Conservation (phyloP, 2,329 filamentous ascomycete species). For the Zymoseptoria tritici region DNA sequence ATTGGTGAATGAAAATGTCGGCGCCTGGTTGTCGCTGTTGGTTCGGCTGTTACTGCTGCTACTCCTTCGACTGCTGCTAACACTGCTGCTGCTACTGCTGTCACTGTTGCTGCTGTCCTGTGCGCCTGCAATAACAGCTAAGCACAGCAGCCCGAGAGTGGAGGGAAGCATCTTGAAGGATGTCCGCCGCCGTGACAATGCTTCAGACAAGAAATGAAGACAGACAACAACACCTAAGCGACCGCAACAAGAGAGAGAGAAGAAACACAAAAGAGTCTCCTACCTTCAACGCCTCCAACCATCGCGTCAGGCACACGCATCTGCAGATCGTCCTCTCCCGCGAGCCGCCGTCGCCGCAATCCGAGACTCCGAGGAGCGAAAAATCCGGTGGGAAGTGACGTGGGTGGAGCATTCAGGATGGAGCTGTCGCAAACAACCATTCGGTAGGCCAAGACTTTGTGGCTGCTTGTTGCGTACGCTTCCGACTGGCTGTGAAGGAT, state of each 20-base stretch:
- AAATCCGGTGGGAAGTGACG: no score
- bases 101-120: conserved; percentile 18
- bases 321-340: no score
- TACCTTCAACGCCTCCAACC: no score
- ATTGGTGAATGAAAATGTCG: conserved; percentile 20
- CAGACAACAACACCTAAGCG: background rate
- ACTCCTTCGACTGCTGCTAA: conserved; percentile 7
- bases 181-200: background rate
- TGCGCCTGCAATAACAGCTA: conserved; percentile 30
- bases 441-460: no score
- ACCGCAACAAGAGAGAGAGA: no score
- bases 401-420: no score
- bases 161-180: conserved; percentile 21
- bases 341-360: no score
- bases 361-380: no score
- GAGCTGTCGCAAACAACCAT: no score
- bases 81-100: conserved; percentile 23
- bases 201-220: background rate
- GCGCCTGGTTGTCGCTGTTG: background rate
- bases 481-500: no score
- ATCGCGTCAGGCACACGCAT: no score
- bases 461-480: no score
- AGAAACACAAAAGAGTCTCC: background rate
- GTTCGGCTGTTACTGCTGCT: background rate
- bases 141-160: conserved; percentile 26